Percentiles rank a stretch among this genome's conserved stretches.
Evolutionary conservation across 495 filamentous ascomycete genomes (phyloP).

Genomic region (Neurospora hispaniola): DNA sequence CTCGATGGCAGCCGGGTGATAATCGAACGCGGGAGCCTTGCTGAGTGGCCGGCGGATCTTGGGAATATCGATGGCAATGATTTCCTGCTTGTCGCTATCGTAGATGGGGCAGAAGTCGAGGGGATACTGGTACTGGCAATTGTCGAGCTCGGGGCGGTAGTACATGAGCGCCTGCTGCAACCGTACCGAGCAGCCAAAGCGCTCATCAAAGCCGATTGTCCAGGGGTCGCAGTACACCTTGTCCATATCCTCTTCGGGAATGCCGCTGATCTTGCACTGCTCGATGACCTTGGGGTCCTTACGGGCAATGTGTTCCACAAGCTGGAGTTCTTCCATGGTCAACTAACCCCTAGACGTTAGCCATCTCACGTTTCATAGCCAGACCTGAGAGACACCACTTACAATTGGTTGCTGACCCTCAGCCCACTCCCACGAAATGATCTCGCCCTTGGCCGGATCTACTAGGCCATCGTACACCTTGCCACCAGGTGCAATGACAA

Average conservation of each 20-base stretch:
- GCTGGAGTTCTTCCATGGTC: constrained; percentile 87
- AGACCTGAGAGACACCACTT: constrained; percentile 10
- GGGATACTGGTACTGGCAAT: constrained; percentile 83
- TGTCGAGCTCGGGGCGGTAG: constrained; percentile 77
- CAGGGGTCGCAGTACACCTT: constrained; percentile 86
- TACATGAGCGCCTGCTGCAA: constrained; percentile 95
- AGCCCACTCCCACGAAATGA: constrained; percentile 65
- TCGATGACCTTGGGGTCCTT: constrained; percentile 85
- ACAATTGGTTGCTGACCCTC: constrained; percentile 78
- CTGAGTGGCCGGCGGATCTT: constrained; percentile 68
- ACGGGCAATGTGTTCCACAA: constrained; percentile 72
- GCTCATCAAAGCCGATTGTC: constrained; percentile 94
- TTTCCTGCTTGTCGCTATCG: constrained; percentile 70
- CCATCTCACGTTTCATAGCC: not conserved
- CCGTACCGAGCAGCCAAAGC: constrained; percentile 68
- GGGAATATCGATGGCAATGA: constrained; percentile 85
- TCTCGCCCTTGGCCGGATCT: constrained; percentile 58
- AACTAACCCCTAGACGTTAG: constrained; percentile 41
- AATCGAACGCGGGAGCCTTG: constrained; percentile 66
- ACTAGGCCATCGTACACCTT: constrained; percentile 82
- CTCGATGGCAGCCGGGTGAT: constrained; percentile 65
- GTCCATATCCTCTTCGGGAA: constrained; percentile 75
- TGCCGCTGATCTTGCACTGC: constrained; percentile 82
- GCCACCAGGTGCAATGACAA: constrained; percentile 70
- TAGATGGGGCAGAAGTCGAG: constrained; percentile 93